These are phyloP conservation scores for barley (Hordeum vulgare) DNA, from an alignment of 176 grass and related monocot species.

Conservation along the genomic window MorexV3_pseudomolecules_assembly NC_058521.1:310825860-310826359, in stretches of 20 bases:
- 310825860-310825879: neutral
- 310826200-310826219: neutral
- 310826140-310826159: neutral
- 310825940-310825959: neutral
- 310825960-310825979: neutral
- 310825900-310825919: neutral
- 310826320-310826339: conserved; percentile 20
- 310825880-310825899: too few species aligned
- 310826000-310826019: too few species aligned
- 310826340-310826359: conserved; percentile 87
- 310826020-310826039: neutral
- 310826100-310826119: neutral
- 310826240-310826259: neutral
- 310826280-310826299: conserved; percentile 1
- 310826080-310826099: conserved; percentile 31
- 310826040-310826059: neutral
- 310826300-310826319: neutral
- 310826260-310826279: neutral
- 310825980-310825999: too few species aligned
- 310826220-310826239: neutral
- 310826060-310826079: neutral
- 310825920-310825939: neutral
- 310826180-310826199: too few species aligned
- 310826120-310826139: neutral
- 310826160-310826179: conserved; percentile 82